Percentiles rank a stretch among this genome's conserved stretches.
Evolutionary conservation across 164 flowering plant species (phyloP).

Genomic region (Brasenia schreberi): DNA sequence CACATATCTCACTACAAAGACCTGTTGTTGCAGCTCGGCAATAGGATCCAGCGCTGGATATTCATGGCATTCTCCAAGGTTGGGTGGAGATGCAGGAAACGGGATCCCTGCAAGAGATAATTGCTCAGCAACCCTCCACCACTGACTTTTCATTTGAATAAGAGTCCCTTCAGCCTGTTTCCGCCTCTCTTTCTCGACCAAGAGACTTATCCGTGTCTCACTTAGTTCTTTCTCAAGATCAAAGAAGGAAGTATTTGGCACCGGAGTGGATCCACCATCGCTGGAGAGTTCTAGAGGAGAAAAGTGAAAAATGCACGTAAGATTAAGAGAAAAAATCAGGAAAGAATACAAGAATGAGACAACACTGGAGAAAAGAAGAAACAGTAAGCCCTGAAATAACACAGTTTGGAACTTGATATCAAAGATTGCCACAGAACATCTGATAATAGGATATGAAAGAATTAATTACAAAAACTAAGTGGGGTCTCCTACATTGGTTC

Average conservation of each 20-base stretch:
- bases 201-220: constrained; percentile 50
- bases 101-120: constrained; percentile 42
- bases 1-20: constrained; percentile 47
- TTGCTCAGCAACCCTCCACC: constrained; percentile 44
- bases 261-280: constrained; percentile 23
- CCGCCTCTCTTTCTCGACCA: constrained; percentile 72
- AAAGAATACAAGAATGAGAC: too few relatives aligned
- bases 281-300: constrained; percentile 48
- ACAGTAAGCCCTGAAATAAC: too few relatives aligned
- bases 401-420: too few relatives aligned
- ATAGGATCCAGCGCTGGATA: constrained; percentile 17
- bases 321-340: too few relatives aligned
- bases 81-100: constrained; percentile 32
- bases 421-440: too few relatives aligned
- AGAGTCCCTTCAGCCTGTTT: constrained; percentile 72
- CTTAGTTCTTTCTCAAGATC: constrained; percentile 55
- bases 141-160: constrained; percentile 32
- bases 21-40: constrained; percentile 44
- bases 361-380: too few relatives aligned
- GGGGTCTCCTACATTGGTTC: too few relatives aligned
- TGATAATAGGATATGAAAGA: too few relatives aligned
- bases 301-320: too few relatives aligned
- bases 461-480: too few relatives aligned
- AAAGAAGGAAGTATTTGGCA: constrained; percentile 18
- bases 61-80: constrained; percentile 16